Percentiles rank a stretch among this genome's conserved stretches.
Evolutionary conservation across 768 basidiomycete species (phyloP).

Genomic region (Mycena alexandri): DNA sequence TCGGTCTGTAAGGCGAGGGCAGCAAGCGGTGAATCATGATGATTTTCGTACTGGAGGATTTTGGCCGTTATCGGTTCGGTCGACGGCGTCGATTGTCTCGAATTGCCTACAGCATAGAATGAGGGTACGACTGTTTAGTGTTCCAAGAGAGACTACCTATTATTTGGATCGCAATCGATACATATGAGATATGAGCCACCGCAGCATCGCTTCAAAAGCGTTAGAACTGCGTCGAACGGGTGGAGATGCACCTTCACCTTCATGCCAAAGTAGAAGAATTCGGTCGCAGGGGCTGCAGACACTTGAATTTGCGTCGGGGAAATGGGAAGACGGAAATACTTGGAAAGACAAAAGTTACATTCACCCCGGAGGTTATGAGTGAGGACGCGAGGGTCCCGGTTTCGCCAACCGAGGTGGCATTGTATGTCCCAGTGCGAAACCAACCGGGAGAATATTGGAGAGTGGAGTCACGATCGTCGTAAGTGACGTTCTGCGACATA

Average conservation of each 20-base stretch:
- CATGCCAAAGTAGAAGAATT: conserved; percentile 49
- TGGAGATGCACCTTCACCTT: conserved; percentile 9
- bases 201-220: conserved; percentile 29
- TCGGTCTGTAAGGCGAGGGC: background rate
- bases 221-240: background rate
- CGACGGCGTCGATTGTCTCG: conserved; percentile 45
- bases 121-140: too few relatives aligned
- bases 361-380: conserved; percentile 40
- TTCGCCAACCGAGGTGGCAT: conserved; percentile 44
- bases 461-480: conserved; percentile 43
- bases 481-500: conserved; percentile 38
- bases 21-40: background rate
- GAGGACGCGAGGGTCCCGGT: conserved; percentile 46
- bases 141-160: too few relatives aligned
- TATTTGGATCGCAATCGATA: conserved; percentile 49
- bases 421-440: conserved; percentile 43
- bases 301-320: too few relatives aligned
- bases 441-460: conserved; percentile 42
- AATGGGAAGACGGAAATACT: conserved; percentile 25
- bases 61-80: conserved; percentile 44
- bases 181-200: conserved; percentile 49
- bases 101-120: too few relatives aligned
- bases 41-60: conserved; percentile 45
- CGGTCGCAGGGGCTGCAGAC: conserved; percentile 44
- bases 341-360: conserved; percentile 46